Conservation (phyloP, 108 stramenopile species). For the Phaeodactylum tricornutum region DNA sequence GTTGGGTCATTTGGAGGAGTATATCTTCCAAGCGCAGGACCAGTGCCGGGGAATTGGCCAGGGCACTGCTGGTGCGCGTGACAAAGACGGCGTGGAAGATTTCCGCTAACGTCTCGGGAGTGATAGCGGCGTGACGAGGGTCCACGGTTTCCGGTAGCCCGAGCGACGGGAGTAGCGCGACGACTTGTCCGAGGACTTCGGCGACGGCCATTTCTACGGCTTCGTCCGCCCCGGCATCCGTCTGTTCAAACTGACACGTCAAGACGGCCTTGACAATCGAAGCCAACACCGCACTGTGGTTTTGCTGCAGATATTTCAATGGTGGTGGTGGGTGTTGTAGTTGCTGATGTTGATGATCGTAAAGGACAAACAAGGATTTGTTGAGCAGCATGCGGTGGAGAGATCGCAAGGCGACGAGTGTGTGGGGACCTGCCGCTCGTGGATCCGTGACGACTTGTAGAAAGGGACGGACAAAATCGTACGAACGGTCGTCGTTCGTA, state of each 20-base stretch:
- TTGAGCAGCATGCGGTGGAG: conserved; percentile 57
- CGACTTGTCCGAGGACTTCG: conserved; percentile 62
- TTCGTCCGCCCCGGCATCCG: conserved; percentile 82
- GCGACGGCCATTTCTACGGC: conserved; percentile 89
- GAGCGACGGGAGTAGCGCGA: conserved; percentile 27
- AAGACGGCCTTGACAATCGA: conserved; percentile 43
- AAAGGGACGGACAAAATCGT: conserved; percentile 58
- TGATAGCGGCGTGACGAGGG: conserved; percentile 18
- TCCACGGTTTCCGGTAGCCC: conserved; percentile 3
- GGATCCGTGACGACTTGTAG: conserved; percentile 78
- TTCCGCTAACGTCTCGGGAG: conserved; percentile 44
- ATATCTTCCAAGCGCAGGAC: conserved; percentile 80
- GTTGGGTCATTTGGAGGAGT: conserved; percentile 39
- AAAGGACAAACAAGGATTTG: conserved; percentile 25
- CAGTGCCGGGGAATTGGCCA: conserved; percentile 60
- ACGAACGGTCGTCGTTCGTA: neutral
- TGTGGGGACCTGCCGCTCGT: conserved; percentile 81
- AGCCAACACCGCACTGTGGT: conserved; percentile 14
- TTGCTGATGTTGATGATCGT: conserved; percentile 3
- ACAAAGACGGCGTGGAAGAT: conserved; percentile 75
- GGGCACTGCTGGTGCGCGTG: conserved; percentile 73
- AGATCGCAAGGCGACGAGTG: conserved; percentile 61
- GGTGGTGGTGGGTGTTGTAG: neutral
- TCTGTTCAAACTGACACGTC: conserved; percentile 81
- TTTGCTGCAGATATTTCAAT: neutral